Conservation (phyloP, 257 asterid genomes). For the Asclepias syriaca region DNA sequence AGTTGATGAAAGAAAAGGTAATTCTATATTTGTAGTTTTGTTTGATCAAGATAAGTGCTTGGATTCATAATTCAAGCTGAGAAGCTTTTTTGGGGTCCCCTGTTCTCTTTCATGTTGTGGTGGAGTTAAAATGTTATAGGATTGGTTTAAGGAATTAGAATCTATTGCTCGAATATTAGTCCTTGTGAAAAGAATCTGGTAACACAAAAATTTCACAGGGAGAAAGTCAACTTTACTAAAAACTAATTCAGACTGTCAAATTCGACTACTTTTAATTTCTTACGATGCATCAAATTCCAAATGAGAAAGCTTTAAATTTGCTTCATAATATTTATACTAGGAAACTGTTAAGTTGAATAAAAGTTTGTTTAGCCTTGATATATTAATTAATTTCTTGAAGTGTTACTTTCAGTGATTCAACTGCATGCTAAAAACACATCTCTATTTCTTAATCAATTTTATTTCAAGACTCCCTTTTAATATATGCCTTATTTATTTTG, state of each 20-base stretch:
- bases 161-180: not conserved
- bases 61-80: not conserved
- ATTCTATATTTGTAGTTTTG: constrained; percentile 4
- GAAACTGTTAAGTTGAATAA: not conserved
- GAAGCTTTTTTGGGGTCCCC: not conserved
- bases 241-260: not conserved
- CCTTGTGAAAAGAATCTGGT: not conserved
- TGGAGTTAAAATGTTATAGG: not conserved
- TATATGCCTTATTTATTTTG: not conserved
- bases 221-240: not conserved
- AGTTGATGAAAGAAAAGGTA: constrained; percentile 67
- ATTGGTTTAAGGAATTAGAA: not conserved
- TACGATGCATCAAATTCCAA: not conserved
- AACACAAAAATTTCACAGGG: not conserved
- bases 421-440: not conserved
- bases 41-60: not conserved
- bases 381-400: not conserved
- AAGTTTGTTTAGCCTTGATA: not conserved
- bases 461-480: too few species aligned
- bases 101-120: not conserved
- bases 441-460: not conserved
- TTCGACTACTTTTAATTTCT: not conserved
- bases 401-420: not conserved
- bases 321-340: not conserved
- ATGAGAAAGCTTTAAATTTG: not conserved